Base-by-base conservation (phyloP, 106 monocot genomes). In the Dendrobium chrysotoxum region DNA sequence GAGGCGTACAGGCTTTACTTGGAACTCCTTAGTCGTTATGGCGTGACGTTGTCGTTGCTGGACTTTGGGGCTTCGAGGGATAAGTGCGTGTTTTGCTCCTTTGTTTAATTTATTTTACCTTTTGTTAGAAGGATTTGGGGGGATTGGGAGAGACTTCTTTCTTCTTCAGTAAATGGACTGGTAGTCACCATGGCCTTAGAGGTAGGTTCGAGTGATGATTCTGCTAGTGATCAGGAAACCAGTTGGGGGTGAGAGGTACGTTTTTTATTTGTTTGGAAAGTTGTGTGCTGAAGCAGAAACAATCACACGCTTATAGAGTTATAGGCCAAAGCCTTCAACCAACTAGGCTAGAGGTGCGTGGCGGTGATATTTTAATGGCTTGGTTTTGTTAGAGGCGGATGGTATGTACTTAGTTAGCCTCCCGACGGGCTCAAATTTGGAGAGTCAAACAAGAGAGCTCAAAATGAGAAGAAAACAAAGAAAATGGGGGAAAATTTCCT, bases 1-100 rank as follows among this genome's bases (percentile, higher is more conserved):
- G 92, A 90, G 86, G 92, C 92, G 25, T 93, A 93, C 71, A 81
- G 90, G 73, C 84, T 93, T 16, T 93, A 93, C 67, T 88, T 93
- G 53, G 93, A 93, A 64, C 86, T 93, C 0, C 9, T 93, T 68
- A 85, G 64, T 54, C 79, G 88, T 35, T 78, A 90, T 57, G 78
- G 71, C 11, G 50, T 90, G 26, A 75, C 83, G 9, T 84, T 82
- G 4, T 81, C 81, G 44, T 74, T 77, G 4, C 40, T 68, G 64
- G 83, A 78, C 30, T 65, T 83, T 53, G 77, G 61, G 28, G 67
- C 93, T 75, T 78, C 21, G 16, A 81, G 79, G 75, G 81, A 93
- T 78, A 90, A 83, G 92, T 88, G 84, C 88, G 92, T 79, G 18
- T 75, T 79, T 38, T 54, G 28, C 5, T 35, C 9, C 73, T 2